Evolutionary conservation across 2,329 filamentous ascomycete genomes (phyloP).

Genomic region (Colletotrichum higginsianum): DNA sequence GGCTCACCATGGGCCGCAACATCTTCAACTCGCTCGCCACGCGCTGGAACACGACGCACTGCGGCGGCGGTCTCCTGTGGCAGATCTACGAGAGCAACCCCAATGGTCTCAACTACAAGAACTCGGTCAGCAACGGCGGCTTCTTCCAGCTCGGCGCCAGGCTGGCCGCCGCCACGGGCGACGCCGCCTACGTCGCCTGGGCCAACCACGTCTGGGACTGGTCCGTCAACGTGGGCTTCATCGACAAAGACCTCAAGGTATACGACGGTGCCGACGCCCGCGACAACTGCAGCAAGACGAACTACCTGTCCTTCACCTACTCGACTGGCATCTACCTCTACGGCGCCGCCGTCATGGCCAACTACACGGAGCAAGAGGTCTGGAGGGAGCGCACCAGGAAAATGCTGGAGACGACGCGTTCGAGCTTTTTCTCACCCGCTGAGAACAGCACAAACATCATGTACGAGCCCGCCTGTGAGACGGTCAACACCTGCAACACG

Average conservation of each 20-base stretch:
- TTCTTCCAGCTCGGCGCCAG: constrained; percentile 87
- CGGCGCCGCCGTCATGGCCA: constrained; percentile 75
- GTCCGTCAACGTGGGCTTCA: constrained; percentile 69
- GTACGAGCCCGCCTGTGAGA: constrained; percentile 78
- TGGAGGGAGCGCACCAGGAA: constrained; percentile 69
- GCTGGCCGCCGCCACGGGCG: constrained; percentile 78
- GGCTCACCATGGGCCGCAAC: constrained; percentile 77
- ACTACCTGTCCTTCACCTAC: constrained; percentile 75
- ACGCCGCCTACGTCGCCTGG: constrained; percentile 77
- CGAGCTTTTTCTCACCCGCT: constrained; percentile 68
- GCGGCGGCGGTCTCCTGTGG: constrained; percentile 83
- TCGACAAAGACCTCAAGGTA: constrained; percentile 69
- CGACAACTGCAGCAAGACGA: constrained; percentile 68
- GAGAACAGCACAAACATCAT: constrained; percentile 71
- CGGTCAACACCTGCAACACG: constrained; percentile 67
- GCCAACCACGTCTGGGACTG: constrained; percentile 78
- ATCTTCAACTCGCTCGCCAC: constrained; percentile 79
- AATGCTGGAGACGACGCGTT: constrained; percentile 64
- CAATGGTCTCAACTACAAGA: constrained; percentile 86
- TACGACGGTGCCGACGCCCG: constrained; percentile 72
- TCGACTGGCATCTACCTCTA: constrained; percentile 76
- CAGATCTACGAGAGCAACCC: constrained; percentile 84
- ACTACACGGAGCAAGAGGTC: constrained; percentile 66
- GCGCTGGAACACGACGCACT: constrained; percentile 79
- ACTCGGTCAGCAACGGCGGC: constrained; percentile 84